phyloP scores from a whole-genome alignment of 768 basidiomycete species.

The Cystobasidium onofrii region DNA sequence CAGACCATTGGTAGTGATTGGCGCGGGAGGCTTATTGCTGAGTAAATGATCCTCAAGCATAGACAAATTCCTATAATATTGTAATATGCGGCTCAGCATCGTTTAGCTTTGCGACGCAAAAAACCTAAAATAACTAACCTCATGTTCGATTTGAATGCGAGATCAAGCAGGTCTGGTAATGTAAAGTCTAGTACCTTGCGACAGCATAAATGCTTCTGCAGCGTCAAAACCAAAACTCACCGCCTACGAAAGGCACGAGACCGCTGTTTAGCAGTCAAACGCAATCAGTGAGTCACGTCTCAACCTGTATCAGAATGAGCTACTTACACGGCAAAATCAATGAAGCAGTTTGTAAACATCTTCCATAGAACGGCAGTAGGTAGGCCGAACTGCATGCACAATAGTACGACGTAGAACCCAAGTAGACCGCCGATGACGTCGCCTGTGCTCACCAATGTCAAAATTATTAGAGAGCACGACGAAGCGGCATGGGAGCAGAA shows the following conservation, averaged over 20 bases:
- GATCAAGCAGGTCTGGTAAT: conserved; percentile 16
- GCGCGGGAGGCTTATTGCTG: conserved; percentile 17
- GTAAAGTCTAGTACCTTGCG: too few relatives aligned
- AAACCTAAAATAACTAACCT: conserved; percentile 5
- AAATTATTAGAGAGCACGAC: too few relatives aligned
- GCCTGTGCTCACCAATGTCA: neutral
- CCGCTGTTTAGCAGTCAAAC: neutral
- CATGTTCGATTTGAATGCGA: conserved; percentile 28
- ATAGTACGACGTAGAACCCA: conserved; percentile 17
- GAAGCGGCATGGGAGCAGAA: too few relatives aligned
- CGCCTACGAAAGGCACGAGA: conserved; percentile 11
- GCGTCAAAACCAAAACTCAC: too few relatives aligned
- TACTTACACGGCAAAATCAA: conserved; percentile 22
- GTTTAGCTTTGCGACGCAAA: too few relatives aligned
- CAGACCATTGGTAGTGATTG: neutral
- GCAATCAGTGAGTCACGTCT: neutral
- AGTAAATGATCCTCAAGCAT: conserved; percentile 23
- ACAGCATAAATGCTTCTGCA: too few relatives aligned
- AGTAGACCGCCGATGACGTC: conserved; percentile 23
- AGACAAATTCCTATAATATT: conserved; percentile 1
- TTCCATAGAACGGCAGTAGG: conserved; percentile 13
- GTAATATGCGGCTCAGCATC: neutral
- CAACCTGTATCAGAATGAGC: neutral
- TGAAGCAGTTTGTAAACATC: conserved; percentile 26
- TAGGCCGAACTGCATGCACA: conserved; percentile 31